Base-by-base conservation (phyloP, 2,329 filamentous ascomycete genomes). In the Ceratocystis harringtonii region DNA sequence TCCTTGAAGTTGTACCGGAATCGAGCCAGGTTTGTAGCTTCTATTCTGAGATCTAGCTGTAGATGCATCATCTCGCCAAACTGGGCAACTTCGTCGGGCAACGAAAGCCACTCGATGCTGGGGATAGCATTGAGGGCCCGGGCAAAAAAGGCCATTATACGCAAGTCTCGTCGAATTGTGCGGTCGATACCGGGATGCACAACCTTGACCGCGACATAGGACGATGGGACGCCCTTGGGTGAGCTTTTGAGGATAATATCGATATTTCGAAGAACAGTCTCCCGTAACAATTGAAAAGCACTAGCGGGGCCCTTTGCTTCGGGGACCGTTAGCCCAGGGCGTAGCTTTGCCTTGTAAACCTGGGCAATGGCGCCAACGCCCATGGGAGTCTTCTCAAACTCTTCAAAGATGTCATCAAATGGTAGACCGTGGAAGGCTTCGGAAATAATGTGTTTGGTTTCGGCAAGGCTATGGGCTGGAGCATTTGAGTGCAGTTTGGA, bases 31-130 rank as follows among this genome's bases (percentile, higher is more conserved):
- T 99, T 99, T 45, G 92, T 88, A 1, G 91, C 88, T 75, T 99
- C 94, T 68, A 97, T 97, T 63, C 94, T 87, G 44, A 99, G 80
- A 75, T 99, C 94, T 2, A 99, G 80, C 73, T 99, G 94, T n/a
- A 97, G 79, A 71, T 87, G 87, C 94, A 99, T 99, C 94, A 99
- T 99, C 73, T 95, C 89, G 28, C 92, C 92, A 72, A 99, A 99
- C 72, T 97, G 91, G 15, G 81, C 77, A 2, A 97, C 94, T 74
- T 99, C 94, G 70, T 96, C 92, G 0, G 94, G 94, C 7, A 99
- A 84, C 0, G 92, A 96, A 5, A 99, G 80, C 94, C 94, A 99
- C 75, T 97, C 90, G 72, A 99, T 94, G 0, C 92, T 96, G 0
- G 94, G 94, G 41, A 99, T 87, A 1, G 82, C 77, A 74, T 97